Evolutionary conservation across 2,329 filamentous ascomycete species (phyloP), one percentile per base, ranked within the genome.

Genomic region (Nemania serpens): DNA sequence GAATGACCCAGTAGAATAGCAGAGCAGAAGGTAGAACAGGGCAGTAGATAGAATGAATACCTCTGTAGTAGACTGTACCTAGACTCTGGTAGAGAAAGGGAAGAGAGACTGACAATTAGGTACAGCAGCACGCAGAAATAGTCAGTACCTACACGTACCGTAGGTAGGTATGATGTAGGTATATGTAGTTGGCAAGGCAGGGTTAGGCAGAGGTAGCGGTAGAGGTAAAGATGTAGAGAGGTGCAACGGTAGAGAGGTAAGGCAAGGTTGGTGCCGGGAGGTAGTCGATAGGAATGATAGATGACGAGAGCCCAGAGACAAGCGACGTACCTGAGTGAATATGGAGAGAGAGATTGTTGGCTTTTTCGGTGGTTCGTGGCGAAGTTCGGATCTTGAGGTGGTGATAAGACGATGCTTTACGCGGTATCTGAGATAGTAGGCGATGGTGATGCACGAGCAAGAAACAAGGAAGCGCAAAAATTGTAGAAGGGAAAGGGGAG

Each of bases 1-100:
- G 69, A 69, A n/a, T n/a, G n/a, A n/a, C n/a, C n/a, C 69, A 69
- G 69, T 56, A 67, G 61, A 57, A 62, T 64, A 67, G 62, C 18
- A 25, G 33, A n/a, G 34, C 29, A 20, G 9, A 52, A 42, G 60
- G 56, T 41, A 45, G 45, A n/a, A n/a, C n/a, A n/a, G n/a, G n/a
- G 25, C 25, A 29, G 25, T 29, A 29, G 25, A 29, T 4, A 29
- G 25, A 29, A 29, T n/a, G n/a, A n/a, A n/a, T n/a, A n/a, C n/a
- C n/a, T n/a, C n/a, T n/a, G n/a, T n/a, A n/a, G n/a, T n/a, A n/a
- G n/a, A n/a, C n/a, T n/a, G n/a, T n/a, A n/a, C n/a, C n/a, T n/a
- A n/a, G 25, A 29, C 25, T n/a, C 25, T 29, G 25, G 25, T 29
- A 29, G 3, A 7, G 33, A 42, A 17, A 47, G 42, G 11, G 49